Conservation (phyloP, 23 red algal genomes). For the Chondrus crispus region DNA sequence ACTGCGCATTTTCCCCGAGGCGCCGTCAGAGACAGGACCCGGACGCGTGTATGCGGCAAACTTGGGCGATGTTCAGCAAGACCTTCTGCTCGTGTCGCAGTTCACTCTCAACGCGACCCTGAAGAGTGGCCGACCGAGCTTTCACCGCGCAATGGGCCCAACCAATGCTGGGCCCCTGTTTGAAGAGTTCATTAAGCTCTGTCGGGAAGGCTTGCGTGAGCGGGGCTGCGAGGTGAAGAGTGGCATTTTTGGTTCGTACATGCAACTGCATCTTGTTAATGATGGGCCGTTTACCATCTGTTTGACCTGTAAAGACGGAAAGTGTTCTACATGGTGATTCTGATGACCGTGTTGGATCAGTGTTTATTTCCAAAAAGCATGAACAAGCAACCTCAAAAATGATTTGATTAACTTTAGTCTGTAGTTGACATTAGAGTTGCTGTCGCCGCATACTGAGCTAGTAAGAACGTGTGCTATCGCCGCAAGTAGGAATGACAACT, state of each 20-base stretch:
- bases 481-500: too few species aligned
- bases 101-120: slow-evolving; percentile 50
- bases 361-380: too few species aligned
- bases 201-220: neutral
- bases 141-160: slow-evolving; percentile 54
- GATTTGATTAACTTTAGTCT: too few species aligned
- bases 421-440: too few species aligned
- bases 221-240: neutral
- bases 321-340: slow-evolving; percentile 46
- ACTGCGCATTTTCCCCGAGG: slow-evolving; percentile 28
- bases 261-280: slow-evolving; percentile 66
- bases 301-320: slow-evolving; percentile 32
- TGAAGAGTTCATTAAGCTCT: slow-evolving; percentile 16
- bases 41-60: neutral
- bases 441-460: too few species aligned
- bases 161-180: slow-evolving; percentile 7
- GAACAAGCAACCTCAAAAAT: too few species aligned
- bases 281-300: slow-evolving; percentile 61
- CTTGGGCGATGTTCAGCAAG: neutral
- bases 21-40: neutral
- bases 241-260: slow-evolving; percentile 51
- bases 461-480: too few species aligned
- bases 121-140: slow-evolving; percentile 54
- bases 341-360: too few species aligned
- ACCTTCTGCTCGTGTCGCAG: slow-evolving; percentile 54